Base-by-base conservation (phyloP, 345 rosid genomes). In the Rhizophora mangle region DNA sequence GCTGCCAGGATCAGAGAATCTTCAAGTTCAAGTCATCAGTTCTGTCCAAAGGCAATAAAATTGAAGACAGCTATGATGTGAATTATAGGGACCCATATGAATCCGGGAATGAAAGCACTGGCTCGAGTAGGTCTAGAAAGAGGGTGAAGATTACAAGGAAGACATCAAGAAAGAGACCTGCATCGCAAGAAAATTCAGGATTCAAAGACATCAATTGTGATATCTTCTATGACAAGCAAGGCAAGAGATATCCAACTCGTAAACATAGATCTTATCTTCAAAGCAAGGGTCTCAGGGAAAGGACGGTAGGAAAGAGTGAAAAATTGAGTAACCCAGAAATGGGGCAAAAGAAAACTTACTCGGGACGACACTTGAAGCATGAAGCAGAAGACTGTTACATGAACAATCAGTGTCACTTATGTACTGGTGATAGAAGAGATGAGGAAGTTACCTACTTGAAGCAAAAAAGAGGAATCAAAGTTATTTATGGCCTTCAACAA, bases 1-100 rank as follows among this genome's bases (percentile, higher is more conserved):
- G 70, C 71, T 55, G 20, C 31, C 86, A 84, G 69, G 95, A 89
- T 62, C 82, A 80, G 60, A 77, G 90, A 58, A 51, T 81, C 13
- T 87, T 87, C 85, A 84, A 82, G 82, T 89, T 89, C 87, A 84
- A 72, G 56, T 76, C 77, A 39, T 68, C 69, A 27, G 11, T 27
- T 37, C 3, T 66, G 60, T 37, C 62, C 0, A 64, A 37, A 29
- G 57, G 8, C 49, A 72, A 37, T 34, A 53, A 58, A 1, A 11
- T 27, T 2, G 64, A 49, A 24, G 80, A 61, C 7, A 39, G 26
- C 6, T 37, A 9, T 10, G 71, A 70, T 11, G 66, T 69, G 49
- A 69, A 70, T 16, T 67, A 16, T 59, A 10, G 36, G 34, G 76
- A 65, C 27, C 63, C 67, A n/a, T 62, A 69, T 22, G 82, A 73